Evolutionary conservation across 768 basidiomycete species (phyloP).

Genomic region (Boletus rufocinnamomeus): DNA sequence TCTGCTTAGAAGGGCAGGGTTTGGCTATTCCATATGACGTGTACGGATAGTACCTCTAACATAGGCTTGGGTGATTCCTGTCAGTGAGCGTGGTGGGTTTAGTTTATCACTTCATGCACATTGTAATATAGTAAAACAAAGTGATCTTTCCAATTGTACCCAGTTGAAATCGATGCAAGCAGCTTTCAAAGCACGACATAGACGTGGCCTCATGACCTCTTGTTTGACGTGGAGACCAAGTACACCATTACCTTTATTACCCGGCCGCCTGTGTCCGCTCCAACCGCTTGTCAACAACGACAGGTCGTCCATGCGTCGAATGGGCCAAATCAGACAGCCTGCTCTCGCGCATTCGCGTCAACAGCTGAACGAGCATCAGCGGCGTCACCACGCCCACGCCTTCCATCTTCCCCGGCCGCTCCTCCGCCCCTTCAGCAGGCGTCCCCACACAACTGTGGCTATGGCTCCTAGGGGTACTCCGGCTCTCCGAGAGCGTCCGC

Average conservation of each 20-base stretch:
- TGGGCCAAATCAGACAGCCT: constrained; percentile 58
- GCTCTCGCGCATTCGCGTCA: constrained; percentile 68
- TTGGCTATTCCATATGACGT: background rate
- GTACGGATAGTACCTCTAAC: background rate
- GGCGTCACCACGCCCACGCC: constrained; percentile 51
- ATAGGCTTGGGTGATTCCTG: background rate
- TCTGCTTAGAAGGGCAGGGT: background rate
- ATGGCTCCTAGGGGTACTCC: constrained; percentile 24
- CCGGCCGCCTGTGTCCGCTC: constrained; percentile 71
- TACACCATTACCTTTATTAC: constrained; percentile 15
- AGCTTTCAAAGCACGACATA: background rate
- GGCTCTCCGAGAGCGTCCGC: constrained; percentile 24
- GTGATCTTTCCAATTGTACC: background rate
- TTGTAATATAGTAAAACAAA: background rate
- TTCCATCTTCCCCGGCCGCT: constrained; percentile 15
- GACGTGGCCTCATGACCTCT: background rate
- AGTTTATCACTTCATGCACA: background rate
- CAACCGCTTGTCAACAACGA: constrained; percentile 69
- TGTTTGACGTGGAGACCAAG: background rate
- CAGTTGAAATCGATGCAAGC: background rate
- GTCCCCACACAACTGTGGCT: constrained; percentile 31
- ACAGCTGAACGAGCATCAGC: constrained; percentile 51
- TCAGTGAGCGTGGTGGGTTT: background rate
- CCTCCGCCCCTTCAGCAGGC: constrained; percentile 28
- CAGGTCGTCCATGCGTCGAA: constrained; percentile 48